phyloP scores from a whole-genome alignment of 495 filamentous ascomycete genomes.

The Neurospora tetraspora region DNA sequence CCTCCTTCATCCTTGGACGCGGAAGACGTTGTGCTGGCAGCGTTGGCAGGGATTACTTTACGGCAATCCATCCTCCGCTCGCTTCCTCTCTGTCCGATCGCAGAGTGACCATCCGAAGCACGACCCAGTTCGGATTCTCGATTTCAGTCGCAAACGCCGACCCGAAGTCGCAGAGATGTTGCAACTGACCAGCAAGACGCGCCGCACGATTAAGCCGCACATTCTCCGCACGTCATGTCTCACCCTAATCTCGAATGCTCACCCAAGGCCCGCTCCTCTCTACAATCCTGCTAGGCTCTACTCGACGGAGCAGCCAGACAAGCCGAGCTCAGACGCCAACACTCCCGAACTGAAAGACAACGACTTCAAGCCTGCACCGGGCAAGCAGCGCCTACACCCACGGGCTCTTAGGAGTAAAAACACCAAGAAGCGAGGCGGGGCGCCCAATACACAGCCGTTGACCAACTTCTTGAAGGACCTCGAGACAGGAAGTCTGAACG shows the following conservation, averaged over 20 bases:
- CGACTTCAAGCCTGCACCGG: neutral
- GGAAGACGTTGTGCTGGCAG: neutral
- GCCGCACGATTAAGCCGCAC: slow-evolving; percentile 1
- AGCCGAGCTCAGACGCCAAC: neutral
- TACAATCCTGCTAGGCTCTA: slow-evolving; percentile 3
- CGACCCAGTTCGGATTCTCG: neutral
- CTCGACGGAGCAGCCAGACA: neutral
- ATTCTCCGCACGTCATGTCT: slow-evolving; percentile 19
- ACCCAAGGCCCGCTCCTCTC: neutral
- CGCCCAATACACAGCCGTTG: neutral
- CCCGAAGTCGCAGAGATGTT: slow-evolving; percentile 8
- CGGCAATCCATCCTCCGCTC: neutral
- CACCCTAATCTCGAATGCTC: slow-evolving; percentile 1
- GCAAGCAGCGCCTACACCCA: neutral
- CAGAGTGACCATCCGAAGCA: neutral
- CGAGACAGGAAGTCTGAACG: neutral
- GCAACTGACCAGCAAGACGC: slow-evolving; percentile 4
- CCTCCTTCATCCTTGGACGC: neutral
- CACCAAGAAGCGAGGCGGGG: neutral
- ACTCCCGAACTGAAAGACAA: neutral
- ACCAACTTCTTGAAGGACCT: neutral
- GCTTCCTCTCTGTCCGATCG: neutral
- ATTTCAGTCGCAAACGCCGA: neutral
- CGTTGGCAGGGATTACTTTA: neutral
- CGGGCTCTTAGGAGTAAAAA: neutral